A percentile compares a stretch with the other conserved stretches of the same genome.
phyloP scores from a whole-genome alignment of 2,329 filamentous ascomycete species.

The Xylariales sp. region DNA sequence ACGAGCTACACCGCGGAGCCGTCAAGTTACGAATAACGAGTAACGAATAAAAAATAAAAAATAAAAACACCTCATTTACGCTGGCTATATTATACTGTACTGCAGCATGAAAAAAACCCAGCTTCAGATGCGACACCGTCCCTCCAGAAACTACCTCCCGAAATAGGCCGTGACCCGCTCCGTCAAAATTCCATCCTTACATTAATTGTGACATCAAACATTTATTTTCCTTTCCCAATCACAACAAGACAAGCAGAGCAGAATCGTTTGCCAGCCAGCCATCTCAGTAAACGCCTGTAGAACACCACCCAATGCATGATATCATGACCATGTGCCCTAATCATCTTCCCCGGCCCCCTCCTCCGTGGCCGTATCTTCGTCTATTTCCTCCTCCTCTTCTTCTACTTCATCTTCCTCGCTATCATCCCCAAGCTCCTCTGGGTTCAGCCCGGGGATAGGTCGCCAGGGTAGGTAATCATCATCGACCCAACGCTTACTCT shows the following conservation, averaged over 20 bases:
- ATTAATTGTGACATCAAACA: conserved; percentile 26
- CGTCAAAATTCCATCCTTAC: conserved; percentile 7
- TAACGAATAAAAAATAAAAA: too few relatives aligned
- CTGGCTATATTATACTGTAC: neutral
- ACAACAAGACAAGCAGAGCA: conserved; percentile 3
- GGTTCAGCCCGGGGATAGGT: conserved; percentile 75
- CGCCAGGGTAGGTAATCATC: conserved; percentile 86
- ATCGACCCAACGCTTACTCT: conserved; percentile 88
- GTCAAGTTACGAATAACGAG: neutral
- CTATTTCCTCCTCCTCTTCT: conserved; percentile 57
- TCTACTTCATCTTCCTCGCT: conserved; percentile 65
- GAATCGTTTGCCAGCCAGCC: conserved; percentile 37
- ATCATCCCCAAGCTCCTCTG: conserved; percentile 65
- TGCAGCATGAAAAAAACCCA: neutral
- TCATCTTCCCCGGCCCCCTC: conserved; percentile 58
- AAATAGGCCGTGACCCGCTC: neutral
- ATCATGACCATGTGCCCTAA: conserved; percentile 41
- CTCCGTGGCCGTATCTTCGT: conserved; percentile 65
- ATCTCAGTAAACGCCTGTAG: conserved; percentile 35
- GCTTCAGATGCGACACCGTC: neutral
- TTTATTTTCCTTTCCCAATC: conserved; percentile 36
- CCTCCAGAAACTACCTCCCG: neutral
- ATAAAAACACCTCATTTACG: neutral
- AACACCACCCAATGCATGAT: conserved; percentile 41
- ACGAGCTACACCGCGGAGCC: conserved; percentile 9